phyloP scores from a whole-genome alignment of 169 alveolate genomes.

The Plasmodium coatneyi region DNA sequence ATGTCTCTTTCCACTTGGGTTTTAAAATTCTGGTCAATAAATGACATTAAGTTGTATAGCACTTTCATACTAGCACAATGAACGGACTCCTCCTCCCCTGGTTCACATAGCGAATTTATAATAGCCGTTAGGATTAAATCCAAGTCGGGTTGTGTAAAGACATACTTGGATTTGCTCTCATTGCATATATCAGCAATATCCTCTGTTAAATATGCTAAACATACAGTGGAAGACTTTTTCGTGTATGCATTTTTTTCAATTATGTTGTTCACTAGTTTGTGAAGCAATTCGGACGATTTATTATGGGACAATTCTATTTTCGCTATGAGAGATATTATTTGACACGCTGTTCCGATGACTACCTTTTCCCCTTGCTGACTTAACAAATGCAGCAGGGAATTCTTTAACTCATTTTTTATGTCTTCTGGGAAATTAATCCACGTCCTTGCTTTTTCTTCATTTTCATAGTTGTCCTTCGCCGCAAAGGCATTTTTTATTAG shows the following conservation, averaged over 20 bases:
- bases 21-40: conserved; percentile 80
- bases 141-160: conserved; percentile 79
- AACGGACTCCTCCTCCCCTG: conserved; percentile 77
- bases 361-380: conserved; percentile 84
- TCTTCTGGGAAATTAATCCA: conserved; percentile 83
- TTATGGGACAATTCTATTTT: conserved; percentile 87
- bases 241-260: conserved; percentile 85
- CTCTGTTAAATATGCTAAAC: conserved; percentile 88
- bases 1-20: conserved; percentile 82
- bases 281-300: conserved; percentile 90
- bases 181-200: conserved; percentile 84
- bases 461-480: conserved; percentile 81
- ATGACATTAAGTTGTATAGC: conserved; percentile 78
- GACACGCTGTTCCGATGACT: conserved; percentile 87
- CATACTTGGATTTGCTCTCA: conserved; percentile 79
- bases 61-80: conserved; percentile 81
- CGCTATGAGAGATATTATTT: conserved; percentile 88
- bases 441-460: conserved; percentile 83
- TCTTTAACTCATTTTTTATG: conserved; percentile 81
- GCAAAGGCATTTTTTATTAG: conserved; percentile 87
- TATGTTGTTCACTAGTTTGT: conserved; percentile 81
- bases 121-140: conserved; percentile 81
- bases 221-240: conserved; percentile 85
- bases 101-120: conserved; percentile 81
- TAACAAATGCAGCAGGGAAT: conserved; percentile 80